Evolutionary conservation across 2,329 filamentous ascomycete species (phyloP).

Genomic region (Nemania bipapillata): DNA sequence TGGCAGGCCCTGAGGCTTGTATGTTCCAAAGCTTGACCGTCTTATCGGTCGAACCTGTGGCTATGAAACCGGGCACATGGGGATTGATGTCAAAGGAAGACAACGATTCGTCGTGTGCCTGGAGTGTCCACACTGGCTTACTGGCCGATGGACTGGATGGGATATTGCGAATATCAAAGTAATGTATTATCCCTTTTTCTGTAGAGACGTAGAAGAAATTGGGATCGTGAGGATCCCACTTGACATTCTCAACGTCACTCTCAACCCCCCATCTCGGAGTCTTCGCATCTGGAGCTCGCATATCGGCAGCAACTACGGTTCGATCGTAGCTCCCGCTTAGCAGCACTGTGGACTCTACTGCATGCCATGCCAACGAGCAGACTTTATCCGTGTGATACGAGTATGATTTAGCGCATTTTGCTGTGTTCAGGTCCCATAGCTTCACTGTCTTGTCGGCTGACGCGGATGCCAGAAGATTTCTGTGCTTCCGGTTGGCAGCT

Average conservation of each 20-base stretch:
- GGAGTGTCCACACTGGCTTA: slow-evolving; percentile 92
- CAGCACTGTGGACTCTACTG: slow-evolving; percentile 84
- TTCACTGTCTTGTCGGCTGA: slow-evolving; percentile 98
- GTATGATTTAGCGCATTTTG: slow-evolving; percentile 95
- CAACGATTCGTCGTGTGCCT: slow-evolving; percentile 92
- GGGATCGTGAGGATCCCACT: slow-evolving; percentile 91
- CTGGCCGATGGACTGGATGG: slow-evolving; percentile 77
- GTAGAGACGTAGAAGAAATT: slow-evolving; percentile 97
- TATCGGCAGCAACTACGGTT: slow-evolving; percentile 92
- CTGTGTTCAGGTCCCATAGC: slow-evolving; percentile 94
- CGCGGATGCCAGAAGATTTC: slow-evolving; percentile 91
- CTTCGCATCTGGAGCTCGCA: slow-evolving; percentile 88
- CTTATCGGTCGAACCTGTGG: slow-evolving; percentile 92
- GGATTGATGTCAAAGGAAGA: slow-evolving; percentile 94
- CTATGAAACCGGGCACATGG: slow-evolving; percentile 89
- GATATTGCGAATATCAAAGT: slow-evolving; percentile 84
- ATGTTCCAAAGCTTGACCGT: slow-evolving; percentile 98
- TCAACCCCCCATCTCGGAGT: slow-evolving; percentile 90
- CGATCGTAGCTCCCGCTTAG: slow-evolving; percentile 95
- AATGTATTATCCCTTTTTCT: slow-evolving; percentile 90
- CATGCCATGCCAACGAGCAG: slow-evolving; percentile 94
- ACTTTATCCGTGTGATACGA: slow-evolving; percentile 97
- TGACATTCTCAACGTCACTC: slow-evolving; percentile 90
- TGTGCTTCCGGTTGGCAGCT: slow-evolving; percentile 90
- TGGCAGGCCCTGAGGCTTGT: slow-evolving; percentile 78